Evolutionary conservation across 345 rosid genomes (phyloP).

Genomic region (Ricinus communis): DNA sequence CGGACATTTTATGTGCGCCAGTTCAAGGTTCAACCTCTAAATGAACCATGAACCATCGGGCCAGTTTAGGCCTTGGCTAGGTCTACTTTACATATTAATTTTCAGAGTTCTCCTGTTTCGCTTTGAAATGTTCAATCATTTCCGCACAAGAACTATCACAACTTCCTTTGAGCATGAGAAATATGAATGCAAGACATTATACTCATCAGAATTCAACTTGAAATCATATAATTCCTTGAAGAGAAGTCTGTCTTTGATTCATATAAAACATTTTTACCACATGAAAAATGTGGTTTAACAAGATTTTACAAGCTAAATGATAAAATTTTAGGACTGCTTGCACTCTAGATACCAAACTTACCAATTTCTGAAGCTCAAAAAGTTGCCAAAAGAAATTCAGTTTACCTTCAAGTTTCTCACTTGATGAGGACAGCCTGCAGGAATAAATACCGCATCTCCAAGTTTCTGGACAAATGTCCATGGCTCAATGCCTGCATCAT

Average conservation of each 20-base stretch:
- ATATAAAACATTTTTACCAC: not conserved
- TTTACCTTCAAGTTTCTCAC: slow-evolving; percentile 66
- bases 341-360: not conserved
- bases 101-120: no score
- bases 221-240: not conserved
- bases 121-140: no score
- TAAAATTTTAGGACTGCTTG: not conserved
- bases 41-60: no score
- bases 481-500: slow-evolving; percentile 54
- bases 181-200: not conserved
- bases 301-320: not conserved
- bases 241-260: not conserved
- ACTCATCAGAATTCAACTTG: not conserved
- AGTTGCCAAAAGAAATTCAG: not conserved
- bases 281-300: no score
- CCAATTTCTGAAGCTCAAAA: not conserved
- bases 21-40: no score
- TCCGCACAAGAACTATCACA: no score
- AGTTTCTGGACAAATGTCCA: slow-evolving; percentile 63
- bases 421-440: slow-evolving; percentile 76
- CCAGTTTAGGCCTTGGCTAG: no score
- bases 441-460: slow-evolving; percentile 68
- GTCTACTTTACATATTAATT: no score
- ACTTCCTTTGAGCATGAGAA: slow-evolving; percentile 6
- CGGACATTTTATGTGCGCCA: no score